Evolutionary conservation across 164 flowering plant genomes (phyloP), one percentile per base, ranked within the genome.

Genomic region (Dillenia turbinata): DNA sequence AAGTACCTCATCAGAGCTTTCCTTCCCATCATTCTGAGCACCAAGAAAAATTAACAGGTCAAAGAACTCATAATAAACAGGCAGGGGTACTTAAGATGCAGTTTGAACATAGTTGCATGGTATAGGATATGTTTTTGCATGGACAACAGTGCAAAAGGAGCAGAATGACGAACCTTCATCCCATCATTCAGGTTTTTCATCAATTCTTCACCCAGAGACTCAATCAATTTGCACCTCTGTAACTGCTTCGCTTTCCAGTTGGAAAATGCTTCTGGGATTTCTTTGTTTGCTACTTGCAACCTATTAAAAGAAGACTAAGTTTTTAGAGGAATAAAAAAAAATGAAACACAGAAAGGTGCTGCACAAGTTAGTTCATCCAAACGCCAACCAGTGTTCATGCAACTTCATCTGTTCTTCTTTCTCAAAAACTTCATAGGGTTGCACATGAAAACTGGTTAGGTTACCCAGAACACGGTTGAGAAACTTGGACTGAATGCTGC

Each of bases 361-460:
- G 40, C 8, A 64, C 47, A 17, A 68, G 26, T 49, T 10, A 19
- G 11, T 11, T 26, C 1, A 56, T 45, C 3, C 48, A 70, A 54
- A 59, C 46, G 75, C 90, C 67, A 55, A 94, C 99, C 99, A 94
- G 69, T 85, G 77, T 7, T 78, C 71, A 60, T 83, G 89, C 82
- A 91, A 75, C 68, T 83, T 94, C 71, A 77, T 84, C 67, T 61
- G 63, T 65, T 88, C 96, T 75, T 89, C 99, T 70, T 86, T 88
- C 67, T 79, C 88, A 73, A 80, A 88, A 47, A 76, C 72, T 77
- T 77, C 86, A 72, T 80, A 88, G 53, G 96, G 93, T 69, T 86
- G 88, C 12, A 85, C 80, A 68, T 73, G 65, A 70, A 81, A 79
- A 56, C 69, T 68, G 59, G 78, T 83, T 54, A 85, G 64, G 70